Percentiles rank a stretch among this genome's conserved stretches.
Conservation (phyloP, 352 stramenopile genomes). For the Phytophthora ohioensis region DNA sequence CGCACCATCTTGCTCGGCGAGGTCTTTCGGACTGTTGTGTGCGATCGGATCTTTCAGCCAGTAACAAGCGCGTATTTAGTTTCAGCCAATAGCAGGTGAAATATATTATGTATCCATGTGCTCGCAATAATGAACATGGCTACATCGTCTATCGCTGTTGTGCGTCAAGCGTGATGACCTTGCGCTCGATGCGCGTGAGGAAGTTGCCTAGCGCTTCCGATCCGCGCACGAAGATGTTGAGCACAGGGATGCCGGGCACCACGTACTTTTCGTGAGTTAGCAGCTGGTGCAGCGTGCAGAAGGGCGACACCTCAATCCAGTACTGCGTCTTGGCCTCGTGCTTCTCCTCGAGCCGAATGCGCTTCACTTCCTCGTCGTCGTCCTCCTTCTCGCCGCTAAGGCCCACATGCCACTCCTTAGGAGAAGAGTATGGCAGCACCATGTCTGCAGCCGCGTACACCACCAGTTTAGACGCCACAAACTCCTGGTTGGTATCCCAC, state of each 20-base stretch:
- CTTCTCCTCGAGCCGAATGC: conserved; percentile 71
- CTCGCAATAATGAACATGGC: conserved; percentile 7
- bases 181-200: conserved; percentile 70
- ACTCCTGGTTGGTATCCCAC: conserved; percentile 79
- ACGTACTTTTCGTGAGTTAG: conserved; percentile 82
- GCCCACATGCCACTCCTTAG: conserved; percentile 81
- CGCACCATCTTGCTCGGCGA: conserved; percentile 40
- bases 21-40: conserved; percentile 35
- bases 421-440: conserved; percentile 65
- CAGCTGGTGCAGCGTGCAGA: conserved; percentile 80
- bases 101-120: conserved; percentile 15
- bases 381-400: conserved; percentile 80
- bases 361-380: conserved; percentile 69
- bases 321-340: conserved; percentile 80
- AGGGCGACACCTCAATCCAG: conserved; percentile 84
- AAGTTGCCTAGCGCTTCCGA: conserved; percentile 73
- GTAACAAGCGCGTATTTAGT: conserved; percentile 9
- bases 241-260: conserved; percentile 82
- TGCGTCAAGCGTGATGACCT: conserved; percentile 59
- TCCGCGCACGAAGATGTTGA: conserved; percentile 85
- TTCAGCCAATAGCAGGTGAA: conserved; percentile 25
- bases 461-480: conserved; percentile 79
- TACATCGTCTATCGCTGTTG: conserved; percentile 30
- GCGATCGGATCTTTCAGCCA: conserved; percentile 33
- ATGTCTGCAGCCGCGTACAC: conserved; percentile 81